These are phyloP conservation scores for Persicaria maculosa DNA, from an alignment of 148 eudicot species.

Conservation along the genomic window DNA sequence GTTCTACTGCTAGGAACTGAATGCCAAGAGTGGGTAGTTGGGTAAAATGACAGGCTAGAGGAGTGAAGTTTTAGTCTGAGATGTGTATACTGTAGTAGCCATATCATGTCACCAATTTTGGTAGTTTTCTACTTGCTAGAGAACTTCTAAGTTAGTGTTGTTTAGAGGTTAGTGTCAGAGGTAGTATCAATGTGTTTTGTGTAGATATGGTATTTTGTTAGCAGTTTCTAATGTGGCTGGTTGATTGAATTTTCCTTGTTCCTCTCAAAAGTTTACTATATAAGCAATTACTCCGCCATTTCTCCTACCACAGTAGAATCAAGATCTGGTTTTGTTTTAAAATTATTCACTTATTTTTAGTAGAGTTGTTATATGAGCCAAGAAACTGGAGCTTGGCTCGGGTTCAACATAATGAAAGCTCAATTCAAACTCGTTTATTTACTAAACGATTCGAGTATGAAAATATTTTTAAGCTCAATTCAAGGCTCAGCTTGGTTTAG, in stretches of 20 bases:
- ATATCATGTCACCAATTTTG: conserved; percentile 7
- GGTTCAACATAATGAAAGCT: too few relatives aligned
- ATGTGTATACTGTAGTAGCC: conserved; percentile 3
- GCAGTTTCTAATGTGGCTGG: neutral
- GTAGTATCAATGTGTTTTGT: neutral
- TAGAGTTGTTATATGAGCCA: too few relatives aligned
- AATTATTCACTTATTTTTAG: too few relatives aligned
- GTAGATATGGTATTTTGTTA: conserved; percentile 4
- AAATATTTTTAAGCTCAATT: too few relatives aligned
- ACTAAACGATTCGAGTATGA: too few relatives aligned
- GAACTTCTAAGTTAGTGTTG: conserved; percentile 1
- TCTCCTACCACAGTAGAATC: neutral
- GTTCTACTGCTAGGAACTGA: conserved; percentile 54
- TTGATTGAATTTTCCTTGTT: neutral
- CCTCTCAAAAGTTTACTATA: neutral
- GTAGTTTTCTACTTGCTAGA: neutral
- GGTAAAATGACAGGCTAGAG: neutral
- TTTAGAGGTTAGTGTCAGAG: neutral
- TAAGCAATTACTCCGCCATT: neutral
- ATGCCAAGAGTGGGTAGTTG: neutral
- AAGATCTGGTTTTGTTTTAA: neutral
- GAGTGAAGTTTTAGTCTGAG: neutral
- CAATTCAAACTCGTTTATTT: too few relatives aligned
- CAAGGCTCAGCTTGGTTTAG: too few relatives aligned
- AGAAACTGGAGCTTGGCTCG: too few relatives aligned